A percentile compares a stretch with the other conserved stretches of the same genome.
Conservation (phyloP, 768 basidiomycete genomes). For the Rhodosporidiobolus odoratus region DNA sequence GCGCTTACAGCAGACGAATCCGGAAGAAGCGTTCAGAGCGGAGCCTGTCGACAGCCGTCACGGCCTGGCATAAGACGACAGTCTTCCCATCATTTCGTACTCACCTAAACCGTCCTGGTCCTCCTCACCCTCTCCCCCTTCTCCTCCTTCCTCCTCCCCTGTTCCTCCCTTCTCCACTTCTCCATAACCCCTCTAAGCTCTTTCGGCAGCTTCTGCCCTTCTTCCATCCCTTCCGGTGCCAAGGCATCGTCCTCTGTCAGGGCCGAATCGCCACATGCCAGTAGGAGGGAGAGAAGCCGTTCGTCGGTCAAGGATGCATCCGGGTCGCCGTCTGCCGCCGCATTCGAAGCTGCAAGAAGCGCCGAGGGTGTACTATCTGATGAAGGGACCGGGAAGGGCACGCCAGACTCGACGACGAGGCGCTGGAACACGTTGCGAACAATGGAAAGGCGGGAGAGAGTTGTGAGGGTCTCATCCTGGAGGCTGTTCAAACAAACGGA, state of each 20-base stretch:
- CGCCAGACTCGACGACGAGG: slow-evolving; percentile 8
- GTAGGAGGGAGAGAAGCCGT: background rate
- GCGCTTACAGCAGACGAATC: no score
- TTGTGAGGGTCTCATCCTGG: background rate
- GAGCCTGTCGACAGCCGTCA: no score
- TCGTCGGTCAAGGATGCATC: background rate
- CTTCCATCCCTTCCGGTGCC: background rate
- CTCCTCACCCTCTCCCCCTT: background rate
- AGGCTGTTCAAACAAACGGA: background rate
- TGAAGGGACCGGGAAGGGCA: background rate
- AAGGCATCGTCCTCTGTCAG: background rate
- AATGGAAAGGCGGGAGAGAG: background rate
- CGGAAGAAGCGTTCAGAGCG: no score
- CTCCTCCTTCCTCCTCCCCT: background rate
- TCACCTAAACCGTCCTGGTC: slow-evolving; percentile 3
- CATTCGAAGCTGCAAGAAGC: background rate
- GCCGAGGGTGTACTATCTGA: background rate
- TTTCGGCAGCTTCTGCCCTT: background rate
- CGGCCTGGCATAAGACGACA: background rate
- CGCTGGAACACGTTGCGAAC: slow-evolving; percentile 1
- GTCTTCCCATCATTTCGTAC: background rate
- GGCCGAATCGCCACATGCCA: background rate
- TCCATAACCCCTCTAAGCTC: background rate
- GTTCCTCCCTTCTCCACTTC: background rate
- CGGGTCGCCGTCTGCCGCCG: background rate